These are phyloP conservation scores for Diaporthe ilicicola DNA, from an alignment of 2,329 filamentous ascomycete species.

Conservation along the genomic window DNA sequence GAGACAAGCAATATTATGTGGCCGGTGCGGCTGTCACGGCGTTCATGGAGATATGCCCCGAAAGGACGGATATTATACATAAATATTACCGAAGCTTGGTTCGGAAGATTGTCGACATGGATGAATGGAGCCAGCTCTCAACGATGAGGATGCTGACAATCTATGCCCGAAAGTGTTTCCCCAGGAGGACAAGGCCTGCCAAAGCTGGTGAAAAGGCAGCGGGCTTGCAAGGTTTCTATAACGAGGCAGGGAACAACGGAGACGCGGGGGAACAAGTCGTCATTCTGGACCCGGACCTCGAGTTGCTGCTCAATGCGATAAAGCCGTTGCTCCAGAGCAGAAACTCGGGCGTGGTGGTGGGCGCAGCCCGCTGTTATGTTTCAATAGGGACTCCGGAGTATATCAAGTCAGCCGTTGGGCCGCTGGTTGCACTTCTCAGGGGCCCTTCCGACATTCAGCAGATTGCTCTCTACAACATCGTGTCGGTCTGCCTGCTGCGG, in stretches of 20 bases:
- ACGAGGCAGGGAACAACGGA: slow-evolving; percentile 64
- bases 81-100: slow-evolving; percentile 86
- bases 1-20: slow-evolving; percentile 96
- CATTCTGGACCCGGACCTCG: slow-evolving; percentile 81
- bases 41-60: slow-evolving; percentile 89
- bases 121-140: slow-evolving; percentile 95
- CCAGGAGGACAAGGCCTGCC: slow-evolving; percentile 68
- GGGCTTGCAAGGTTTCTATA: slow-evolving; percentile 81
- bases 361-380: slow-evolving; percentile 84
- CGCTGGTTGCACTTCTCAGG: slow-evolving; percentile 84
- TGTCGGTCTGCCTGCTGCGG: slow-evolving; percentile 82
- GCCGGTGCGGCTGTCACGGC: slow-evolving; percentile 90
- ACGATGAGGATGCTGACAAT: slow-evolving; percentile 82
- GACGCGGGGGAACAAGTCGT: slow-evolving; percentile 62
- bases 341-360: slow-evolving; percentile 91
- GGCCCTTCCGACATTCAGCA: slow-evolving; percentile 88
- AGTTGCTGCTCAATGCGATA: slow-evolving; percentile 80
- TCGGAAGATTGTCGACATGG: slow-evolving; percentile 96
- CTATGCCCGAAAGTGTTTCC: slow-evolving; percentile 90
- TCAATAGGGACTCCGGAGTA: slow-evolving; percentile 84
- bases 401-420: slow-evolving; percentile 78
- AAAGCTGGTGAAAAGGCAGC: slow-evolving; percentile 50
- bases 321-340: slow-evolving; percentile 89
- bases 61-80: slow-evolving; percentile 88
- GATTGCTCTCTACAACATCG: slow-evolving; percentile 91